Conservation (phyloP, 139 green algal species). For the Tetratostichococcus sp. region DNA sequence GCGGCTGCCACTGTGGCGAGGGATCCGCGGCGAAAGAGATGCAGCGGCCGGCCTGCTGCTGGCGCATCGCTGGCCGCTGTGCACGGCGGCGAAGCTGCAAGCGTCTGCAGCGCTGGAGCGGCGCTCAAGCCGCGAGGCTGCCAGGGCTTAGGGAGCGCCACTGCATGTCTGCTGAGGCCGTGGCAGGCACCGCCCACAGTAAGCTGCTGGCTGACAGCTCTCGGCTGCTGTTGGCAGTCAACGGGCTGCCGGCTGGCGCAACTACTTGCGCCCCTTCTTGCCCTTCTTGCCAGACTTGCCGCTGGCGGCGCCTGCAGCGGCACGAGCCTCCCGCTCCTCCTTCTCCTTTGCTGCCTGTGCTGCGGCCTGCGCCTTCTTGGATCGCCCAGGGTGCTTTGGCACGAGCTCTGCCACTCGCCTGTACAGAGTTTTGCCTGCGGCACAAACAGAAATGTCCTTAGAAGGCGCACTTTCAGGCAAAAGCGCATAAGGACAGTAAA, state of each 20-base stretch:
- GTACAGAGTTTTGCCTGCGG: slow-evolving; percentile 31
- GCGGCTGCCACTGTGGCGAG: background rate
- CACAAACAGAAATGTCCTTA: background rate
- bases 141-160: too few species aligned
- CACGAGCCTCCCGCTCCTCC: slow-evolving; percentile 1
- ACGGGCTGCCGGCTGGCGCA: background rate
- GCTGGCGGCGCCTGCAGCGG: background rate
- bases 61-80: too few species aligned
- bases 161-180: too few species aligned
- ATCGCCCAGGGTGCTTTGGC: slow-evolving; percentile 33
- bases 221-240: too few species aligned
- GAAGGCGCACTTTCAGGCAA: too few species aligned
- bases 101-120: too few species aligned
- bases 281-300: slow-evolving; percentile 27
- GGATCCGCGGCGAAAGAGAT: too few species aligned
- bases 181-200: too few species aligned
- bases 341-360: slow-evolving; percentile 15
- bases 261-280: slow-evolving; percentile 27
- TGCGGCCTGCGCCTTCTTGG: slow-evolving; percentile 19
- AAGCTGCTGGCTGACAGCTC: too few species aligned
- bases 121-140: too few species aligned
- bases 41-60: background rate
- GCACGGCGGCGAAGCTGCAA: too few species aligned
- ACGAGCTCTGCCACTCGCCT: slow-evolving; percentile 36
- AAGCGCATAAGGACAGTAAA: too few species aligned